These are phyloP conservation scores for Friedmanniomyces endolithicus DNA, from an alignment of 495 filamentous ascomycete species.

Conservation along the genomic window DNA sequence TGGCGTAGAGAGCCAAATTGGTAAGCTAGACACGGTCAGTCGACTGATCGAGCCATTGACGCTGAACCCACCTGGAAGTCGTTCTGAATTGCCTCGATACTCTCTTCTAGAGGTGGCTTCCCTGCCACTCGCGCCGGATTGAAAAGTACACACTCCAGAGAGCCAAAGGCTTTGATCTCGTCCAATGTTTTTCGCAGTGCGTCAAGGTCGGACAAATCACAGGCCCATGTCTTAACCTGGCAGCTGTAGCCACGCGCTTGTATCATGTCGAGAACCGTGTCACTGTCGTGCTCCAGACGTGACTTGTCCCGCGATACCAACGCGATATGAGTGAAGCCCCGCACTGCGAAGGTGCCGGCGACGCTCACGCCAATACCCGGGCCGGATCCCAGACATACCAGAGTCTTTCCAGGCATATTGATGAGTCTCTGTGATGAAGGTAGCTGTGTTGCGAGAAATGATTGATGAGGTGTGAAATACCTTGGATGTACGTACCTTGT, in stretches of 20 bases:
- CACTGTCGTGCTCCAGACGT: slow-evolving; percentile 12
- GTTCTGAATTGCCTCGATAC: slow-evolving; percentile 4
- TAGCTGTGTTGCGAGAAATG: no score
- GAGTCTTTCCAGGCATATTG: slow-evolving; percentile 20
- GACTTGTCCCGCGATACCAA: slow-evolving; percentile 14
- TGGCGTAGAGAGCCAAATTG: slow-evolving; percentile 13
- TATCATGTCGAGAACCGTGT: slow-evolving; percentile 15
- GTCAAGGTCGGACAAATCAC: slow-evolving; percentile 13
- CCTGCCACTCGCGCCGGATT: slow-evolving; percentile 16
- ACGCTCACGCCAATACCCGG: slow-evolving; percentile 19
- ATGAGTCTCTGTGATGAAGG: not conserved
- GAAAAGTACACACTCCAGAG: slow-evolving; percentile 19
- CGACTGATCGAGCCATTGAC: not conserved
- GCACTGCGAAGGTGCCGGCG: slow-evolving; percentile 14
- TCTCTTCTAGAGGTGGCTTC: slow-evolving; percentile 10
- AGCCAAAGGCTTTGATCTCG: slow-evolving; percentile 15
- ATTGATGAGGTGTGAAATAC: no score
- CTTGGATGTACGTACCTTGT: no score
- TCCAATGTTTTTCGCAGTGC: slow-evolving; percentile 9
- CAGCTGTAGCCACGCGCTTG: slow-evolving; percentile 18
- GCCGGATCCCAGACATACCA: slow-evolving; percentile 17
- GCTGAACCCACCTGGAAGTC: slow-evolving; percentile 14
- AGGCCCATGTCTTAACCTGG: slow-evolving; percentile 17
- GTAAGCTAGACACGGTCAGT: slow-evolving; percentile 7
- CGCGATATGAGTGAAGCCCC: slow-evolving; percentile 23